Evolutionary conservation across 805 yeast species (phyloP).

Genomic region (Candida odintsovae): DNA sequence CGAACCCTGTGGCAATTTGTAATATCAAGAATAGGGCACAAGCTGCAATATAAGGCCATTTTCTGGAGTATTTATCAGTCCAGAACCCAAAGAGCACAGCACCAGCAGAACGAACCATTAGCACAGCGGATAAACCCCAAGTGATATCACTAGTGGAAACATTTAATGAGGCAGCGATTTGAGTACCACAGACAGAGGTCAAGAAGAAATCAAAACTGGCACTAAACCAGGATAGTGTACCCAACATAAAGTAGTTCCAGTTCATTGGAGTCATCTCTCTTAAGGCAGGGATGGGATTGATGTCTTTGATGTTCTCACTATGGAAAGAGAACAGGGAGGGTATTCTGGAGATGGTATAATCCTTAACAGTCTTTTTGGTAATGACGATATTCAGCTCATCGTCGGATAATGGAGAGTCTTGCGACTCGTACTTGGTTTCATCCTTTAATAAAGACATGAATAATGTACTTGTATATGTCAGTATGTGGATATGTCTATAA

Average conservation of each 20-base stretch:
- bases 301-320: conserved; percentile 13
- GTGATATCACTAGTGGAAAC: conserved; percentile 47
- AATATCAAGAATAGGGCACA: conserved; percentile 44
- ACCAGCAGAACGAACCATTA: conserved; percentile 69
- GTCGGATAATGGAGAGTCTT: not conserved
- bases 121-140: conserved; percentile 69
- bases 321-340: conserved; percentile 21
- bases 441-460: not conserved
- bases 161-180: conserved; percentile 45
- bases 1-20: conserved; percentile 65
- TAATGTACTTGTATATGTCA: not conserved
- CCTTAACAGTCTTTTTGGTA: conserved; percentile 5
- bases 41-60: conserved; percentile 59
- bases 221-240: conserved; percentile 64
- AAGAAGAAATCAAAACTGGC: conserved; percentile 70
- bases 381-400: not conserved
- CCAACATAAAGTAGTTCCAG: conserved; percentile 57
- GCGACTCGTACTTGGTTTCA: not conserved
- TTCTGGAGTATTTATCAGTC: conserved; percentile 60
- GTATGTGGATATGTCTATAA: not conserved
- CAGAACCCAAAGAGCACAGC: conserved; percentile 61
- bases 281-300: conserved; percentile 42
- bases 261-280: conserved; percentile 31
- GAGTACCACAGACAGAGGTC: conserved; percentile 51
- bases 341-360: conserved; percentile 21